Evolutionary conservation across 768 basidiomycete species (phyloP).

Genomic region (Lactarius sp.): DNA sequence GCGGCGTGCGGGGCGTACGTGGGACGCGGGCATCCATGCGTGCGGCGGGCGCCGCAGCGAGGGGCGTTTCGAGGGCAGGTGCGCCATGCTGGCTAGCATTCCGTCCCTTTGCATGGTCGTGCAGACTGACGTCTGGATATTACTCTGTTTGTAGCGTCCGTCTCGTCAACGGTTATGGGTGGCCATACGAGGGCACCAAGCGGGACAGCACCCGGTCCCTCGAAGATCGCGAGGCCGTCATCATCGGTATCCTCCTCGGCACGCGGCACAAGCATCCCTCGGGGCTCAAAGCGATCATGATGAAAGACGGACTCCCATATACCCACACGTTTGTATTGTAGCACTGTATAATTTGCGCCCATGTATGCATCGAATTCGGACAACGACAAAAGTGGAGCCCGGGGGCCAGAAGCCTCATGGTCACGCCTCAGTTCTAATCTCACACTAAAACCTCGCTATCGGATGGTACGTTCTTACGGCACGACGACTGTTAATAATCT

Average conservation of each 20-base stretch:
- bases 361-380: conserved; percentile 6
- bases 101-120: background rate
- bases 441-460: background rate
- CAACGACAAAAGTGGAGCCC: background rate
- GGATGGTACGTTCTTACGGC: background rate
- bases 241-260: conserved; percentile 20
- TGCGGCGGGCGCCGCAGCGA: conserved; percentile 35
- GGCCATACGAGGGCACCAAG: conserved; percentile 8
- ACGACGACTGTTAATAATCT: background rate
- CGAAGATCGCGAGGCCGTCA: conserved; percentile 16
- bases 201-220: background rate
- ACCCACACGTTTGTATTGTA: conserved; percentile 9
- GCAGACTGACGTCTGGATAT: background rate
- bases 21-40: conserved; percentile 66
- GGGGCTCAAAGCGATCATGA: conserved; percentile 17
- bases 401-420: background rate
- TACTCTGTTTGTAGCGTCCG: background rate
- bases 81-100: background rate
- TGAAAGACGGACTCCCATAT: background rate
- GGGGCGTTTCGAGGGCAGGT: conserved; percentile 19
- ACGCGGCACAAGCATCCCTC: conserved; percentile 15
- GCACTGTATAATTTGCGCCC: conserved; percentile 1
- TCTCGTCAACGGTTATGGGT: background rate
- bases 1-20: conserved; percentile 64
- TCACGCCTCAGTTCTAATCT: background rate